phyloP scores from a whole-genome alignment of 345 rosid genomes.

The Eutrema yunnanense region DNA sequence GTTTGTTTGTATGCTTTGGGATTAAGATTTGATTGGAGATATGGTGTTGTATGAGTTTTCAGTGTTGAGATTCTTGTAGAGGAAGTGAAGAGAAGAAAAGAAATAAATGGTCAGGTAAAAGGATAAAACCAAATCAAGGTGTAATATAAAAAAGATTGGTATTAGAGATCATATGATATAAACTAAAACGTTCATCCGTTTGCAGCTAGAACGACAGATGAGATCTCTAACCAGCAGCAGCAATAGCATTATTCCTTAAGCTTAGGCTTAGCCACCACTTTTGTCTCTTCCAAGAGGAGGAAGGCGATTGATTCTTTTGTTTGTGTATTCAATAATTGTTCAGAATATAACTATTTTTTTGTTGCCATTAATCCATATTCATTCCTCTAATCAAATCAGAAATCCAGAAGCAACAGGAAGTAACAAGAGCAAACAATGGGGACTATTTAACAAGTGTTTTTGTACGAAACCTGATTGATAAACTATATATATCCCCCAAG shows the following conservation, averaged over 20 bases:
- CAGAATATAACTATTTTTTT: neutral
- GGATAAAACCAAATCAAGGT: neutral
- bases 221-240: neutral
- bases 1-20: neutral
- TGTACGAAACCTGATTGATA: conserved; percentile 2
- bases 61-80: conserved; percentile 61
- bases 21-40: neutral
- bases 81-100: conserved; percentile 65
- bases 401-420: neutral
- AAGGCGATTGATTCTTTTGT: neutral
- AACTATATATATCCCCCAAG: neutral
- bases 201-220: conserved; percentile 24
- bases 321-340: neutral
- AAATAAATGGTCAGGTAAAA: conserved; percentile 59
- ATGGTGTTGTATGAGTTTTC: conserved; percentile 22
- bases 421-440: neutral
- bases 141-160: neutral
- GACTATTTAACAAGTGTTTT: neutral
- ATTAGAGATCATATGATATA: neutral
- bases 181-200: neutral
- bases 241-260: conserved; percentile 1
- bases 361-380: neutral
- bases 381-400: conserved; percentile 1
- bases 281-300: conserved; percentile 2
- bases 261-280: conserved; percentile 4